Base-by-base conservation (phyloP, 768 basidiomycete genomes). In the Daedalea quercina region DNA sequence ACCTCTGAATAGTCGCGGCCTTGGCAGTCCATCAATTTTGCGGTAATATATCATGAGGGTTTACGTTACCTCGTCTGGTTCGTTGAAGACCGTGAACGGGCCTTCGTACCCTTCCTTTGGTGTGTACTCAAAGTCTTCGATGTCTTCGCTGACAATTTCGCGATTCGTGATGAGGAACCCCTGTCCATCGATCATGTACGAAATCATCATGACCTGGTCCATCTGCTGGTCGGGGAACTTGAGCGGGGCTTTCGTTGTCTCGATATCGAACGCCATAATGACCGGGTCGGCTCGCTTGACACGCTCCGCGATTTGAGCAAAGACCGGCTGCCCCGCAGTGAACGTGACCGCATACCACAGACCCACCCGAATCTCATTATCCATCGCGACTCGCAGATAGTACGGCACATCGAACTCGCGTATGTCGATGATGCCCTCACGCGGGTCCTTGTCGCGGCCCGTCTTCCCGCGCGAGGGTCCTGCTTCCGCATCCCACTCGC, bases 171-270 rank as follows among this genome's bases (percentile, higher is more conserved):
- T 97, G 56, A 99, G 80, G 65, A 89, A 99, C 0, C 96, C 96
- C 67, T 94, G 91, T 0, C 94, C 95, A 65, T 99, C 96, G 17
- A 99, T 76, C 94, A 99, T 98, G 70, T 98, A 99, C 42, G 96
- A 99, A 57, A 99, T 98, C 96, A 99, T 99, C 95, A 99, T 99
- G 62, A 99, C 93, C 66, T 97, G 94, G 73, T 98, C 96, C 23
- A 91, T 85, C 7, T 83, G 80, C 60, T 94, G 87, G 72, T 98
- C 96, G 1, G 96, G 95, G 65, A 98, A 98, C 69, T 98, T 98
- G 62, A 98, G 82, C n/a, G 96, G 95, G n/a, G 91, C 88, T 71
- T 99, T 99, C 1, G 94, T 95, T 17, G 92, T 94, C 69, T 99
- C 96, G 65, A 99, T 99, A 82, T 98, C 96, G 67, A 77, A 99